Evolutionary conservation across 257 asterid species (phyloP).

Genomic region (Buddleja alternifolia): DNA sequence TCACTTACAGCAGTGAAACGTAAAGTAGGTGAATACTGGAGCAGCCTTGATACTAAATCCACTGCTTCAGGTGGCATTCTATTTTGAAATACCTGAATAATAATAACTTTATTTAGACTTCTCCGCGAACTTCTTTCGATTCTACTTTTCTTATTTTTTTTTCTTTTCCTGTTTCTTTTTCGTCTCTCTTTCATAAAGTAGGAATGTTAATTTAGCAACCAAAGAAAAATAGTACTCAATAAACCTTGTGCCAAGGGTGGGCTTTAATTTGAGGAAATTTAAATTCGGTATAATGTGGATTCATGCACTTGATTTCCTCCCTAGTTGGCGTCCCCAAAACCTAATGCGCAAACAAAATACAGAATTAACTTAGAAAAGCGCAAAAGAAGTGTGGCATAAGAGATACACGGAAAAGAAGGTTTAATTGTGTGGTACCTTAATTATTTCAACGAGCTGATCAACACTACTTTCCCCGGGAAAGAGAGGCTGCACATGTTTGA

Average conservation of each 20-base stretch:
- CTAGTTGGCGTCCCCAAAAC: constrained; percentile 91
- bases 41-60: constrained; percentile 87
- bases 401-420: not conserved
- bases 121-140: not conserved
- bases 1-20: constrained; percentile 88
- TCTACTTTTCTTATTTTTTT: not conserved
- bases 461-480: constrained; percentile 96
- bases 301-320: constrained; percentile 96
- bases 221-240: constrained; percentile 24
- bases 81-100: constrained; percentile 63
- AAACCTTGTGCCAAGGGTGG: constrained; percentile 95
- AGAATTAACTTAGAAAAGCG: constrained; percentile 13
- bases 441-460: constrained; percentile 87
- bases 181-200: not conserved
- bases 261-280: constrained; percentile 94
- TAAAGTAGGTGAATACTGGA: constrained; percentile 83
- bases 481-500: constrained; percentile 62
- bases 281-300: constrained; percentile 81
- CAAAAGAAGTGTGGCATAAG: not conserved
- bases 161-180: too few relatives aligned
- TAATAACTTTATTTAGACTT: constrained; percentile 7
- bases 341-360: constrained; percentile 36
- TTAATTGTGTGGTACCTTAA: constrained; percentile 51
- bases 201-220: not conserved
- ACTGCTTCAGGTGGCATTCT: constrained; percentile 81